Percentiles rank a stretch among this genome's conserved stretches.
phyloP scores from a whole-genome alignment of 768 basidiomycete genomes.

The Mycena latifolia region DNA sequence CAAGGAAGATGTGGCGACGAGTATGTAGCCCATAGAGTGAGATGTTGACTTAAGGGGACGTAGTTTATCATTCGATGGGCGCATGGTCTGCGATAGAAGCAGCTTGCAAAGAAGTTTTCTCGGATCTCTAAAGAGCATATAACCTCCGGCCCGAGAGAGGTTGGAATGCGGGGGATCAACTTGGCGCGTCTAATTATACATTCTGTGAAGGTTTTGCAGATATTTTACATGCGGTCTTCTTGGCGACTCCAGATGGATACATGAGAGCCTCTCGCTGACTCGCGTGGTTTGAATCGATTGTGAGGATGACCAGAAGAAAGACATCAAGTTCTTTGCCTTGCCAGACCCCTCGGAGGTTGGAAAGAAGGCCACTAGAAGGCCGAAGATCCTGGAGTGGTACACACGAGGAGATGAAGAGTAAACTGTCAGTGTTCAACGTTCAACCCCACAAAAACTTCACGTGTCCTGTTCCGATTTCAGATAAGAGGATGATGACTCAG shows the following conservation, averaged over 20 bases:
- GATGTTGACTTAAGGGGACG: too few species aligned
- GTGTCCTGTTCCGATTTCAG: too few species aligned
- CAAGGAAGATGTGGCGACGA: background rate
- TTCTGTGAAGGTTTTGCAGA: background rate
- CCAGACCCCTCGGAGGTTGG: too few species aligned
- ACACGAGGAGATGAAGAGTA: too few species aligned
- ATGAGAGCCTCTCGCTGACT: background rate
- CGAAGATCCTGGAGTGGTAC: too few species aligned
- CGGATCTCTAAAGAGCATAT: background rate
- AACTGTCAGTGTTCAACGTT: too few species aligned
- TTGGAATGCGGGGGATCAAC: conserved; percentile 7
- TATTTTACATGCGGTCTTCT: conserved; percentile 1
- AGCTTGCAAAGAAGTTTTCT: background rate
- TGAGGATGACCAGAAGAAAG: too few species aligned
- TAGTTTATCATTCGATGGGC: too few species aligned
- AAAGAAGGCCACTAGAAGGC: too few species aligned
- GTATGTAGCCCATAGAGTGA: background rate
- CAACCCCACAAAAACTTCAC: too few species aligned
- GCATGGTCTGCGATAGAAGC: background rate
- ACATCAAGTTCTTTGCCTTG: too few species aligned
- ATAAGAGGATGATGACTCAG: too few species aligned
- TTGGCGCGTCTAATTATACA: conserved; percentile 2
- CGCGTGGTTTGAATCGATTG: background rate
- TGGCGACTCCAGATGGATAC: background rate
- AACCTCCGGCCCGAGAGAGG: background rate